These are phyloP conservation scores for Lignosus rhinocerotis DNA, from an alignment of 1,284 basidiomycete species.

Conservation along the genomic window DNA sequence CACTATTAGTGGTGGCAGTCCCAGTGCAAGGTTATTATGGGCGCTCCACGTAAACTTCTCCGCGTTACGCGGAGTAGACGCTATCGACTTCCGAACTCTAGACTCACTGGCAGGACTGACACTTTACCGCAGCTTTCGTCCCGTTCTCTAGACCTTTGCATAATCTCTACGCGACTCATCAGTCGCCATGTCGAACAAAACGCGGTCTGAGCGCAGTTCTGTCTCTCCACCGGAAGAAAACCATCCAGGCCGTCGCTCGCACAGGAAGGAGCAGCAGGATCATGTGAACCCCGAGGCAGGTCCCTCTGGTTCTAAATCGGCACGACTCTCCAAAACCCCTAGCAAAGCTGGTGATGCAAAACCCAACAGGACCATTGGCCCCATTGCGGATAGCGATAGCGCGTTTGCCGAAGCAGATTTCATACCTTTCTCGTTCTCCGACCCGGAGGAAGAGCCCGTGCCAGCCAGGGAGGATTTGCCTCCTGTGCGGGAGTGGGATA, in stretches of 20 bases:
- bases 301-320: conserved; percentile 13
- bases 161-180: background rate
- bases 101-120: background rate
- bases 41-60: conserved; percentile 3
- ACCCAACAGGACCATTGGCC: background rate
- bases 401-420: conserved; percentile 54
- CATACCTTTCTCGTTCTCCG: conserved; percentile 50
- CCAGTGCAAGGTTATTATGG: conserved; percentile 1
- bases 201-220: conserved; percentile 14
- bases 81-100: background rate
- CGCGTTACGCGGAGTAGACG: background rate
- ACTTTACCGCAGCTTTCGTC: background rate
- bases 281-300: conserved; percentile 22
- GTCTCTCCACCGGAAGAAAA: conserved; percentile 12
- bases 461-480: conserved; percentile 32
- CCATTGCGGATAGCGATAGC: background rate
- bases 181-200: conserved; percentile 12
- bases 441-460: conserved; percentile 38
- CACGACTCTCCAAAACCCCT: background rate
- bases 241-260: conserved; percentile 22
- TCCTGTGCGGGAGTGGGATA: conserved; percentile 46
- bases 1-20: background rate
- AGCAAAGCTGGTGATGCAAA: background rate
- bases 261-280: conserved; percentile 22
- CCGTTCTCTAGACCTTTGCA: background rate